Base-by-base conservation (phyloP, 805 yeast species). In the Kuraishia piskuri region DNA sequence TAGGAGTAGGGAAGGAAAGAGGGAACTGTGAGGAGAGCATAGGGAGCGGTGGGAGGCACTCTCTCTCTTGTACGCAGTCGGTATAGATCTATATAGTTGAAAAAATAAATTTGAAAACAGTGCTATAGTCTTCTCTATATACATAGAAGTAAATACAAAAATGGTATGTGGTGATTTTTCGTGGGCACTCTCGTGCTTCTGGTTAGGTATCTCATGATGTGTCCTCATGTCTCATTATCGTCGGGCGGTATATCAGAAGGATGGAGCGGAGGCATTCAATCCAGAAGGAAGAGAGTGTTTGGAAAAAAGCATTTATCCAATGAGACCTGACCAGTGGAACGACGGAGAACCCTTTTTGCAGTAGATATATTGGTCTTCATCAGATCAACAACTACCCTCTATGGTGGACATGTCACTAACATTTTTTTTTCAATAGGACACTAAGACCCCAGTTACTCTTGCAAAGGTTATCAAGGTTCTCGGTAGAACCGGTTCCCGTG, bases 401-500 rank as follows among this genome's bases (percentile, higher is more conserved):
- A 31, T 31, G 4, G 14, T 14, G 14, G 17, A n/a, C 40, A 10
- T 8, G 9, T 12, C 3, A 31, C 40, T 31, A 31, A 31, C 24
- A 45, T 45, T 8, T n/a, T 40, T 47, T 31, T 5, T 47, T 47
- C 31, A n/a, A 9, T 22, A 63, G 68, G 68, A 64, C 61, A 61
- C 68, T 54, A 64, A 64, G 58, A 64, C 68, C 56, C 68, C 66
- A 59, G 68, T 64, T 53, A 64, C 68, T 55, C 62, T 64, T 57
- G 68, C 68, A 58, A 64, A 64, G 59, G 68, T 64, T 56, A 64
- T 64, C 60, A 64, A 64, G 61, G 68, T 64, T 57, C 61, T 64
- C 59, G 68, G 68, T 50, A 64, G 68, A 63, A 64, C 68, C 65
- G 68, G 68, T 50, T 64, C 68, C 61, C 61, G 68, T 60, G 68